Base-by-base conservation (phyloP, 495 filamentous ascomycete genomes). In the Peziza echinospora region DNA sequence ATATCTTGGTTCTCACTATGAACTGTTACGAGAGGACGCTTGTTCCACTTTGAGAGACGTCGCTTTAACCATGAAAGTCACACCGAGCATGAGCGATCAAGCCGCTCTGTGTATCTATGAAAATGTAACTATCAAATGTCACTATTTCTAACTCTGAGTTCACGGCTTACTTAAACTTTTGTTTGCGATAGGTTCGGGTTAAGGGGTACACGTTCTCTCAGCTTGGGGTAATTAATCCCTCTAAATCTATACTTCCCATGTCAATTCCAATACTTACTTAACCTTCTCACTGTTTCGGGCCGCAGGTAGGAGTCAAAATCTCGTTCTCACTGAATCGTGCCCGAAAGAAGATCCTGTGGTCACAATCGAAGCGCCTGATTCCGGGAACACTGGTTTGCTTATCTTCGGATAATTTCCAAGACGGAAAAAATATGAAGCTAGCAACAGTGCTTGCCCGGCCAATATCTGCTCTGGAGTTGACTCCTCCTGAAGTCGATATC, bases 361-460 rank as follows among this genome's bases (percentile, higher is more conserved):
- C 72, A 21, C 75, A 84, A 44, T 82, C 80, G 0, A 79, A 75
- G 46, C 72, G 85, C 0, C 66, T 92, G 7, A 67, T 76, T 3
- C 64, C 75, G 0, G 84, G 84, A 0, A 68, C 70, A 0, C 53
- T 91, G 2, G 74, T 93, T 21, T 84, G 76, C 3, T 53, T 93
- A 1, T 76, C 76, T 0, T 47, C 67, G 0, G 80, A 92, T 53
- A 62, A 61, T 13, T 89, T 92, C 53, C 56, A 64, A 42, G 30
- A 37, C 13, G 30, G 19, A 37, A 72, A 51, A 0, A 71, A 75
- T 26, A 84, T 82, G 54, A 70, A 76, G 25, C 62, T 89, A 9
- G 85, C 80, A 5, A 66, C 77, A 23, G 68, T 93, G 25, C 83
- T 79, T 22, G 79, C 82, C 6, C 66, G 83, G 6, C 75, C 78